Evolutionary conservation across 257 asterid species (phyloP), one percentile per base, ranked within the genome.

Genomic region (Ehretia macrophylla): DNA sequence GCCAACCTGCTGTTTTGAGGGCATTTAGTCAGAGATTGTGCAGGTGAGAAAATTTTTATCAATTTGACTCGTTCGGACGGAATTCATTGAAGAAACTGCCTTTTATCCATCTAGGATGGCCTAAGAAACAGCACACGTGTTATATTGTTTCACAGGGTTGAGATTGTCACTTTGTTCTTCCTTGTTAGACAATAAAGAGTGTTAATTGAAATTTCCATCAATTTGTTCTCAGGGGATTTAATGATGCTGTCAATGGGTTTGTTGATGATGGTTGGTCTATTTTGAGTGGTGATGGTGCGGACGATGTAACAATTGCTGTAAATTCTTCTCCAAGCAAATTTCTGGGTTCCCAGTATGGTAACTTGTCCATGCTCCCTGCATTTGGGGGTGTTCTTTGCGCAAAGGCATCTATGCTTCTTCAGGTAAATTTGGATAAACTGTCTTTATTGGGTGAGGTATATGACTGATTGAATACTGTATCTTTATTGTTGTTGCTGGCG

Each of bases 361-460:
- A 79, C 32, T 56, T 88, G 75, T 81, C 95, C 5, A 72, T 86
- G 82, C 88, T 86, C 59, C 93, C 97, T 2, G 79, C 90, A 11
- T 81, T 82, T 59, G 97, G 95, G 10, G 98, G 97, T 56, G 87
- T 93, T 65, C 82, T 93, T 58, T 93, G 99, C 32, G 97, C 97
- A 17, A 82, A 92, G 51, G 97, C 99, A 51, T 93, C 97, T 6
- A 93, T 93, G 99, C 97, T 93, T 79, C 95, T 93, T 65, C 95
- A 93, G 93, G 99, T 84, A 51, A 23, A n/a, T 65, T 32, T 64
- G 46, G 47, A 13, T 6, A 14, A 32, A 16, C 10, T 55, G 40
- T 1, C 19, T 16, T n/a, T n/a, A 4, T 47, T 47, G 4, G 12
- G 32, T 45, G 19, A 42, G 9, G 10, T 14, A 22, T 44, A 5